phyloP scores from a whole-genome alignment of 2,329 filamentous ascomycete species.

The Eutypella sp. region DNA sequence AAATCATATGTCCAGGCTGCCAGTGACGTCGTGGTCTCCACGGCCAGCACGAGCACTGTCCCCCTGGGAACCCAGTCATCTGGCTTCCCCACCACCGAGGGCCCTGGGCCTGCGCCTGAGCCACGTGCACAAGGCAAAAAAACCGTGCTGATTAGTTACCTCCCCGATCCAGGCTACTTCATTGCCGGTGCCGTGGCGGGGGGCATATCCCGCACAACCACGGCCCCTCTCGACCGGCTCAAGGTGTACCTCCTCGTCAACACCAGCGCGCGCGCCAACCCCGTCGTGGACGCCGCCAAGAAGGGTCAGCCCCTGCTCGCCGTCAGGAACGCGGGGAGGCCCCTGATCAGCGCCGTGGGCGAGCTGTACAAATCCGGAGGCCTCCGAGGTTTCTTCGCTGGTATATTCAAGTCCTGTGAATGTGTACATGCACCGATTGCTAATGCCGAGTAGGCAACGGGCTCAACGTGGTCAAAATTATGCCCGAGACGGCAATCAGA shows the following conservation, averaged over 20 bases:
- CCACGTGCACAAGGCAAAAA: slow-evolving; percentile 35
- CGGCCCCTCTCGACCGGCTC: slow-evolving; percentile 90
- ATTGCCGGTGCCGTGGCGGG: slow-evolving; percentile 91
- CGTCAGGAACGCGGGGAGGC: slow-evolving; percentile 59
- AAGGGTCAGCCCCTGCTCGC: slow-evolving; percentile 63
- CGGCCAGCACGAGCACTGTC: slow-evolving; percentile 10
- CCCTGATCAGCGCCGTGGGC: slow-evolving; percentile 67
- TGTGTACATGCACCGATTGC: slow-evolving; percentile 3
- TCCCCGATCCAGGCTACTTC: slow-evolving; percentile 95
- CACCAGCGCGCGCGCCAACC: slow-evolving; percentile 57
- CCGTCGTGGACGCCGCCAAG: slow-evolving; percentile 60
- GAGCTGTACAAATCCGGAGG: slow-evolving; percentile 85
- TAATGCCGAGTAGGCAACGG: slow-evolving; percentile 68
- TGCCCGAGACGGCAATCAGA: slow-evolving; percentile 97
- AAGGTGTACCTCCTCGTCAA: slow-evolving; percentile 98
- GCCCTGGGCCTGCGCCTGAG: slow-evolving; percentile 24
- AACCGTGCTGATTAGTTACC: slow-evolving; percentile 58
- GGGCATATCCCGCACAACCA: slow-evolving; percentile 90
- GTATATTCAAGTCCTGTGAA: slow-evolving; percentile 43
- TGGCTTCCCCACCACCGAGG: slow-evolving; percentile 16
- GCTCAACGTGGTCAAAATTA: slow-evolving; percentile 93
- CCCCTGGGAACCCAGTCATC: slow-evolving; percentile 11
- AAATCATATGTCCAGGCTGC: slow-evolving; percentile 11
- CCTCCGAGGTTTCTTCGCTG: slow-evolving; percentile 84
- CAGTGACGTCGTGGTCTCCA: slow-evolving; percentile 6